Evolutionary conservation across 805 yeast genomes (phyloP).

Genomic region (Pichia exigua): DNA sequence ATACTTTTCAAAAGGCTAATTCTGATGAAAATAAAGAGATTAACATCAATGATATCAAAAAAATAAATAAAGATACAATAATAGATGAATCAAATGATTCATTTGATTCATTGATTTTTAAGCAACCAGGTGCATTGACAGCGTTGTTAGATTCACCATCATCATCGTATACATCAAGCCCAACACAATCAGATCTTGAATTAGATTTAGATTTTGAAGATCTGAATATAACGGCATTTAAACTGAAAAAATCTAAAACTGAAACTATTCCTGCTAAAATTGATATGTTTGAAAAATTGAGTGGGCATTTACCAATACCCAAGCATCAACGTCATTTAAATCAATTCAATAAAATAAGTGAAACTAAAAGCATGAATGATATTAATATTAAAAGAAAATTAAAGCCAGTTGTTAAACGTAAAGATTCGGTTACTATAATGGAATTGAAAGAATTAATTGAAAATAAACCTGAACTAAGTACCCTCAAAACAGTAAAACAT

Average conservation of each 20-base stretch:
- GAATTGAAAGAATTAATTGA: conserved; percentile 11
- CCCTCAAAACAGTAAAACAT: not conserved
- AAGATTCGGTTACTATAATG: conserved; percentile 5
- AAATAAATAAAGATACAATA: not conserved
- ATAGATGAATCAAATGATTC: not conserved
- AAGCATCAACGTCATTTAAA: conserved; percentile 1
- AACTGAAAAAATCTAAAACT: not conserved
- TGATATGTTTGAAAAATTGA: conserved; percentile 24
- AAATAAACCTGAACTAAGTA: conserved; percentile 7
- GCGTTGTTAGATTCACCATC: conserved; percentile 13
- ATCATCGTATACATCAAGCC: conserved; percentile 7
- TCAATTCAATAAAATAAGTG: not conserved
- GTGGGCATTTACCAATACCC: conserved; percentile 15
- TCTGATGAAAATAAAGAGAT: not conserved
- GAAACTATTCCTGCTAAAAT: conserved; percentile 20
- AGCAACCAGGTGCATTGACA: conserved; percentile 10
- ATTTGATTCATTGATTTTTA: not conserved
- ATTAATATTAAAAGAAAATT: conserved; percentile 3
- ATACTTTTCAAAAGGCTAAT: not conserved
- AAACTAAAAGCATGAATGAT: not conserved
- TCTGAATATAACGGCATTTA: not conserved
- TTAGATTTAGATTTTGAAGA: not conserved
- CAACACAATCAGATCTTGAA: conserved; percentile 2
- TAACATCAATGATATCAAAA: not conserved
- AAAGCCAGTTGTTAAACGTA: conserved; percentile 9